Evolutionary conservation across 108 stramenopile genomes (phyloP).

Genomic region (Cyclotella atomus): DNA sequence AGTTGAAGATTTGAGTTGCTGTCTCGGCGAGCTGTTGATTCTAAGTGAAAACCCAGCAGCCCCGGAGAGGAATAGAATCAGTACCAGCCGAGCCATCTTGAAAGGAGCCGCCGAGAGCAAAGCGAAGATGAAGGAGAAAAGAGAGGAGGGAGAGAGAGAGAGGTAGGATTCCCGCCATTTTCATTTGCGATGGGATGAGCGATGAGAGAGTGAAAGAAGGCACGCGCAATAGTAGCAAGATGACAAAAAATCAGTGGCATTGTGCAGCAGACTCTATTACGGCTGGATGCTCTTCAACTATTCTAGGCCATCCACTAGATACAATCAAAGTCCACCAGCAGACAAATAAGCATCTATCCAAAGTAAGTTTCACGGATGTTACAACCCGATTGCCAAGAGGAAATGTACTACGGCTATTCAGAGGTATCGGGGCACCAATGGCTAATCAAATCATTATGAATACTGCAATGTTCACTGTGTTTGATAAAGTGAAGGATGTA

Average conservation of each 20-base stretch:
- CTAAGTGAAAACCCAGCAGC: background rate
- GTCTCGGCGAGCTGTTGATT: background rate
- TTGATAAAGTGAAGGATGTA: slow-evolving; percentile 25
- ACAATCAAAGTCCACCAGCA: slow-evolving; percentile 62
- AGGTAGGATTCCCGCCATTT: too few species aligned
- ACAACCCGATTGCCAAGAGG: background rate
- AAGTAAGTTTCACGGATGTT: slow-evolving; percentile 44
- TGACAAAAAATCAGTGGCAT: too few species aligned
- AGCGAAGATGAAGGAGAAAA: too few species aligned
- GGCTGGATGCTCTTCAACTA: slow-evolving; percentile 45
- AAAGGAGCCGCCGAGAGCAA: too few species aligned
- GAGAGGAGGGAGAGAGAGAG: too few species aligned
- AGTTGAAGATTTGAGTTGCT: slow-evolving; percentile 9
- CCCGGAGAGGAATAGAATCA: background rate
- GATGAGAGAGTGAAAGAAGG: too few species aligned
- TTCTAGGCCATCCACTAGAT: slow-evolving; percentile 59
- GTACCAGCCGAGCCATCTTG: background rate
- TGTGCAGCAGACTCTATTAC: slow-evolving; percentile 27
- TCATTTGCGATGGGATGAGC: too few species aligned
- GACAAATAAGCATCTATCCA: slow-evolving; percentile 27
- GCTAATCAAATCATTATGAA: background rate
- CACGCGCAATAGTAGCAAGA: too few species aligned
- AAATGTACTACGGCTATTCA: background rate
- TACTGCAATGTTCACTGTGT: slow-evolving; percentile 18
- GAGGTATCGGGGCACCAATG: background rate